Evolutionary conservation across 805 yeast genomes (phyloP).

Genomic region (Wickerhamomyces rabaulensis): DNA sequence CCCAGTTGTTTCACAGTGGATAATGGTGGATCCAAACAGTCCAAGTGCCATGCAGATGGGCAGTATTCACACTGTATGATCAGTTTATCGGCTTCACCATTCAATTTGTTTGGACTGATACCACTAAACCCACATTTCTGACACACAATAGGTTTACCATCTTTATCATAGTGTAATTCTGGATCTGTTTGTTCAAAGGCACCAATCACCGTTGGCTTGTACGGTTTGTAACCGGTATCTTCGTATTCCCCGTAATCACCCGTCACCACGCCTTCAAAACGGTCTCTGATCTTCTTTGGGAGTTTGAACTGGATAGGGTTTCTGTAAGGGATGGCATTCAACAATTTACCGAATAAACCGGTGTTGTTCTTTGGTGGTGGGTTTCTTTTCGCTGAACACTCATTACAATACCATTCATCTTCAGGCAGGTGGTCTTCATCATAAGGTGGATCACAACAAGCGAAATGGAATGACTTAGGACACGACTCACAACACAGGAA

Average conservation of each 20-base stretch:
- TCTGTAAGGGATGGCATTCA: conserved; percentile 50
- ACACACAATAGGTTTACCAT: conserved; percentile 68
- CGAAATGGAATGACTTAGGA: conserved; percentile 86
- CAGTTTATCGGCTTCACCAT: conserved; percentile 38
- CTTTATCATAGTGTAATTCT: conserved; percentile 57
- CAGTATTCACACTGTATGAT: conserved; percentile 82
- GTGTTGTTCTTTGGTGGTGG: conserved; percentile 30
- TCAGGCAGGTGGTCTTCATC: conserved; percentile 73
- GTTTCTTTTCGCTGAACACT: conserved; percentile 48
- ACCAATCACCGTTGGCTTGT: conserved; percentile 35
- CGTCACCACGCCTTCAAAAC: conserved; percentile 66
- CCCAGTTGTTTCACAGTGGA: conserved; percentile 69
- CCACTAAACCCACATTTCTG: conserved; percentile 74
- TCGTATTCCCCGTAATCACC: conserved; percentile 68
- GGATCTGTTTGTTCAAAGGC: conserved; percentile 53
- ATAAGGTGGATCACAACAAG: conserved; percentile 87
- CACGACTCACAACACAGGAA: conserved; percentile 93
- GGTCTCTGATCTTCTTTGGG: conserved; percentile 64
- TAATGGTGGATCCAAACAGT: conserved; percentile 76
- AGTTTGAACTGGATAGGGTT: conserved; percentile 66
- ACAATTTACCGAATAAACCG: conserved; percentile 48
- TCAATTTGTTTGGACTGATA: conserved; percentile 34
- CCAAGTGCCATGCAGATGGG: conserved; percentile 79
- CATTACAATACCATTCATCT: conserved; percentile 85
- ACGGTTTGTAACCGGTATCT: conserved; percentile 54